Percentiles rank a stretch among this genome's conserved stretches.
These are phyloP conservation scores for Apiospora malaysiana DNA, from an alignment of 2,329 filamentous ascomycete genomes.

Conservation along the genomic window DNA sequence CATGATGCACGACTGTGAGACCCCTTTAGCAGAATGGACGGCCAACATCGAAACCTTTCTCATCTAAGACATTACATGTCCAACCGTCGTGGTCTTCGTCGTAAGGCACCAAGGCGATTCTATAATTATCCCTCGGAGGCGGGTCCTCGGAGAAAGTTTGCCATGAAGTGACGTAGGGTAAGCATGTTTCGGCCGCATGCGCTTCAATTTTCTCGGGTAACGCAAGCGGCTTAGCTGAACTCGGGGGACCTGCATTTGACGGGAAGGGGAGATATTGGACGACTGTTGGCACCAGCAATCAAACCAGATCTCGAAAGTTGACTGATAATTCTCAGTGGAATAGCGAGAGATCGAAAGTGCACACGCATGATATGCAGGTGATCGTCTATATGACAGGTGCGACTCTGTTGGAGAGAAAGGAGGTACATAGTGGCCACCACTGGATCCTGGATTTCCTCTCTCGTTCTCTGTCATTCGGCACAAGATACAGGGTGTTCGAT, in stretches of 20 bases:
- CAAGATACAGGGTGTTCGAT: background rate
- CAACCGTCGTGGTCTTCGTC: background rate
- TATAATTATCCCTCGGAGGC: background rate
- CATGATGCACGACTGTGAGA: background rate
- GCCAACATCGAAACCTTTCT: no score
- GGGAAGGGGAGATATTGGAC: background rate
- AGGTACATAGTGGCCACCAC: background rate
- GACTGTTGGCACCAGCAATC: background rate
- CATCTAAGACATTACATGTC: background rate
- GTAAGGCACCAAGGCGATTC: background rate
- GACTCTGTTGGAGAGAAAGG: background rate
- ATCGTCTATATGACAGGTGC: background rate
- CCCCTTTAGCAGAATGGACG: background rate
- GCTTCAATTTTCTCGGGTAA: background rate
- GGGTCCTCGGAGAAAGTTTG: background rate
- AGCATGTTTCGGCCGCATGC: constrained; percentile 12
- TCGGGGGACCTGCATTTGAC: constrained; percentile 16
- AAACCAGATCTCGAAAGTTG: constrained; percentile 13
- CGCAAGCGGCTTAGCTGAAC: constrained; percentile 5
- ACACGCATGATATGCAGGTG: constrained; percentile 5
- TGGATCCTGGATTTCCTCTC: background rate
- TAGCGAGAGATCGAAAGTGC: background rate
- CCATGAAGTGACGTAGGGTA: constrained; percentile 12
- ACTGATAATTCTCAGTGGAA: background rate
- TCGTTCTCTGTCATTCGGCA: background rate